Evolutionary conservation across 1,139 yeast species (phyloP).

Genomic region (Suhomyces wounanorum): DNA sequence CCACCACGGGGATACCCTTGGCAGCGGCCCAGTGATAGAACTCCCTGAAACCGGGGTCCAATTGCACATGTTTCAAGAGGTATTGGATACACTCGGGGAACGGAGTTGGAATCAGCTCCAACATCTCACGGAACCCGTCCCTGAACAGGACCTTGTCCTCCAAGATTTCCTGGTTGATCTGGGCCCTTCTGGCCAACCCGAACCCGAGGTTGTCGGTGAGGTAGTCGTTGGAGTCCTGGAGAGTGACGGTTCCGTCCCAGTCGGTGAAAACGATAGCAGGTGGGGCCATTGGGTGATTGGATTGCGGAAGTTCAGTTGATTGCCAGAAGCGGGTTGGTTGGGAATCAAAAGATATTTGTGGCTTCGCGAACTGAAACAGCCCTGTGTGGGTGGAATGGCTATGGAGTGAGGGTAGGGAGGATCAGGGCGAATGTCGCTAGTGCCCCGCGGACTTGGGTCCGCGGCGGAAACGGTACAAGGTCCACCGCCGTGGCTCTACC

Average conservation of each 20-base stretch:
- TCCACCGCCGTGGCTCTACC: not conserved
- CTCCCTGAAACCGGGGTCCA: slow-evolving; percentile 88
- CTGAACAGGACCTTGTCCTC: slow-evolving; percentile 70
- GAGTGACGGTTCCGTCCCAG: slow-evolving; percentile 96
- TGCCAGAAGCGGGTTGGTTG: not conserved
- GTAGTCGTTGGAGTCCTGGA: slow-evolving; percentile 87
- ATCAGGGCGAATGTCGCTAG: not conserved
- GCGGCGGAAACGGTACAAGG: not conserved
- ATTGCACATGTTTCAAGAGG: slow-evolving; percentile 58
- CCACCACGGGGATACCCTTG: slow-evolving; percentile 73
- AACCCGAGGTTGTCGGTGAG: slow-evolving; percentile 88
- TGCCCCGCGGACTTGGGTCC: not conserved
- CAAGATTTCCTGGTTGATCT: slow-evolving; percentile 70
- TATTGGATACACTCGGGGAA: slow-evolving; percentile 79
- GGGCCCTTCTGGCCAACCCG: slow-evolving; percentile 68
- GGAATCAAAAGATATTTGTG: not conserved
- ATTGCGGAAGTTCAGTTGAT: not conserved
- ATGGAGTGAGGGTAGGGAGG: not conserved
- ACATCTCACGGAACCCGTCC: slow-evolving; percentile 83
- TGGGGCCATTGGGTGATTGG: slow-evolving; percentile 4
- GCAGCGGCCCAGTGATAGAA: slow-evolving; percentile 79
- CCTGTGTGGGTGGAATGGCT: not conserved
- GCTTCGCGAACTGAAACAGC: not conserved
- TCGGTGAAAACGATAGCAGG: slow-evolving; percentile 87
- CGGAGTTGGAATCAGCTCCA: slow-evolving; percentile 73